Conservation (phyloP, 257 asterid species). For the Craterostigma plantagineum region DNA sequence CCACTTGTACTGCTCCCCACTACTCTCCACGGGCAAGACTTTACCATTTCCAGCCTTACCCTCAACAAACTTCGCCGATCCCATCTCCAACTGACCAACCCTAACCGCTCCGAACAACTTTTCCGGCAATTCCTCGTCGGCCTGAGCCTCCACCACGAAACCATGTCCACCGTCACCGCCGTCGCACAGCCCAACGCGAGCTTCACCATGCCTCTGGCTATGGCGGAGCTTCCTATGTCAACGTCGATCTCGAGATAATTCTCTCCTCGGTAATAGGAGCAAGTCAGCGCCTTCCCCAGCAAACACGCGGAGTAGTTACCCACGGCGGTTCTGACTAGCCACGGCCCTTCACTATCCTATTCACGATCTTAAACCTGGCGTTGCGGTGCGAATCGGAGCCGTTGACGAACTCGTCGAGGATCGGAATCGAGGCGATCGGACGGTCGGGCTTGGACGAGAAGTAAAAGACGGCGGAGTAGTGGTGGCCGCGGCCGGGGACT, state of each 20-base stretch:
- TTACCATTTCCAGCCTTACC: slow-evolving; percentile 25
- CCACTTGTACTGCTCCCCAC: no score
- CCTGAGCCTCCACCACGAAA: slow-evolving; percentile 58
- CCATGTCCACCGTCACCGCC: slow-evolving; percentile 84
- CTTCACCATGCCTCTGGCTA: slow-evolving; percentile 69
- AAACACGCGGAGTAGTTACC: slow-evolving; percentile 84
- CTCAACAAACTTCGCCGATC: slow-evolving; percentile 50
- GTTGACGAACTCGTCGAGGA: slow-evolving; percentile 50
- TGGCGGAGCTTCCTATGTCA: slow-evolving; percentile 78
- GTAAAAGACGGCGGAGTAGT: slow-evolving; percentile 78
- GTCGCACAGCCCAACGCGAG: slow-evolving; percentile 73
- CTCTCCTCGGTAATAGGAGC: slow-evolving; percentile 45
- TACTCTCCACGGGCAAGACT: slow-evolving; percentile 25
- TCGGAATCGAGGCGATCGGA: slow-evolving; percentile 30
- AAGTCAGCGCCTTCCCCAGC: slow-evolving; percentile 67
- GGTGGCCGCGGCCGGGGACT: slow-evolving; percentile 80
- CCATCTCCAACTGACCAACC: slow-evolving; percentile 84
- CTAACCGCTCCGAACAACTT: slow-evolving; percentile 71
- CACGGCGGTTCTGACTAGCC: slow-evolving; percentile 82
- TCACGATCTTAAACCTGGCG: slow-evolving; percentile 73
- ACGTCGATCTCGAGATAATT: slow-evolving; percentile 84
- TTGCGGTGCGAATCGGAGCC: slow-evolving; percentile 58
- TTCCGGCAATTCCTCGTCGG: slow-evolving; percentile 80
- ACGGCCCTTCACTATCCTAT: slow-evolving; percentile 72
- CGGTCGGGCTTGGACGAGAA: slow-evolving; percentile 43